A percentile compares a stretch with the other conserved stretches of the same genome.
These are phyloP conservation scores for Caloboletus firmus DNA, from an alignment of 1,284 basidiomycete species.

Conservation along the genomic window DNA sequence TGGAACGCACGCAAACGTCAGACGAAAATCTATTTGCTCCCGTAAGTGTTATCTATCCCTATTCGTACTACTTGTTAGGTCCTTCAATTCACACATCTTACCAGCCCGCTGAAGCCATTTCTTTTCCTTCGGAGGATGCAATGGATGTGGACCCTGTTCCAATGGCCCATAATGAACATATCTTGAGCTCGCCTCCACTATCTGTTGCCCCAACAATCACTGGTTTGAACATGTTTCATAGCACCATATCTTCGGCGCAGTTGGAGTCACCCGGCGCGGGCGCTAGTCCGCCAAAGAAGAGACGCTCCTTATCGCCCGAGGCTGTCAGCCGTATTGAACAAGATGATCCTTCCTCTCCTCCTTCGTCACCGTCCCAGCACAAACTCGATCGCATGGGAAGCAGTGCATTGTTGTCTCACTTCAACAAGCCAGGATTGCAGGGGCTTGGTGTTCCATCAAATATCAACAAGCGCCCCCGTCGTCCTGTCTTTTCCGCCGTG, in stretches of 20 bases:
- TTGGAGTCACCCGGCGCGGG: conserved; percentile 39
- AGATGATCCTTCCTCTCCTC: conserved; percentile 56
- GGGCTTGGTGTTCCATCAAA: conserved; percentile 61
- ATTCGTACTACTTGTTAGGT: not conserved
- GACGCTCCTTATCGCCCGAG: conserved; percentile 69
- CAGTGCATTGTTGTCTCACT: conserved; percentile 43
- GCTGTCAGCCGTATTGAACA: conserved; percentile 39
- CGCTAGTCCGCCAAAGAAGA: conserved; percentile 55
- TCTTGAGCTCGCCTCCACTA: conserved; percentile 43
- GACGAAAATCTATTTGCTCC: conserved; percentile 32
- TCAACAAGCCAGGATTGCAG: conserved; percentile 56
- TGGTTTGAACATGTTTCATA: conserved; percentile 63
- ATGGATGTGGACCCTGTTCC: conserved; percentile 72
- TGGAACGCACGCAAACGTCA: conserved; percentile 23
- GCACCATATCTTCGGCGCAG: conserved; percentile 50
- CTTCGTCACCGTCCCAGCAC: conserved; percentile 63
- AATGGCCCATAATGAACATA: conserved; percentile 24
- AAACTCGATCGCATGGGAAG: conserved; percentile 62
- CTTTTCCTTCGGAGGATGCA: conserved; percentile 54
- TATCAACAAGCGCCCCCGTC: conserved; percentile 56
- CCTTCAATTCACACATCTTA: conserved; percentile 7
- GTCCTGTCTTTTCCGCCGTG: conserved; percentile 67
- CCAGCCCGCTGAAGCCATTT: conserved; percentile 40
- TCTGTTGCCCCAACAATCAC: conserved; percentile 55
- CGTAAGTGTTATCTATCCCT: conserved; percentile 30